These are phyloP conservation scores for Ascochyta clinopodiicola DNA, from an alignment of 2,329 filamentous ascomycete genomes.

Conservation along the genomic window DNA sequence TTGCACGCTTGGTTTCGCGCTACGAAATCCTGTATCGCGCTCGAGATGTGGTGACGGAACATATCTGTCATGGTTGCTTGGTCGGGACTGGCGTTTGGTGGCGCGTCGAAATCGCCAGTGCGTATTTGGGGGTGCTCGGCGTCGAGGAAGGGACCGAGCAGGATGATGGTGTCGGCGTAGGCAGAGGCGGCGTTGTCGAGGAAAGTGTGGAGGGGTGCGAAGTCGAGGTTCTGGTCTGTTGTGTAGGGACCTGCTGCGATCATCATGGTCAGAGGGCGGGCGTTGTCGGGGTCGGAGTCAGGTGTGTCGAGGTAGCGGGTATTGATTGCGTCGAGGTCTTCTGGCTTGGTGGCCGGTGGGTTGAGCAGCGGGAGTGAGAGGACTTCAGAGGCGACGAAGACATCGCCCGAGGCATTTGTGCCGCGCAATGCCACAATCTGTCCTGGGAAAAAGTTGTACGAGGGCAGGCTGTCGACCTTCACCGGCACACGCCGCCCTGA, in stretches of 20 bases:
- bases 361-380: constrained; percentile 77
- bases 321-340: constrained; percentile 71
- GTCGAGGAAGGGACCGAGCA: constrained; percentile 89
- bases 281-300: constrained; percentile 56
- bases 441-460: constrained; percentile 88
- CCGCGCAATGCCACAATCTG: constrained; percentile 89
- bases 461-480: constrained; percentile 71
- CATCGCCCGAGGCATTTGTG: constrained; percentile 83
- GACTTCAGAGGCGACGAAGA: constrained; percentile 80
- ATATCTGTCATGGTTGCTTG: constrained; percentile 80
- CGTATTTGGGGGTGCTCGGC: constrained; percentile 88
- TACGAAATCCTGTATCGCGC: constrained; percentile 73
- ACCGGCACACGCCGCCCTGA: constrained; percentile 82
- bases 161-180: constrained; percentile 78
- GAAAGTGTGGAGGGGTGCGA: constrained; percentile 82
- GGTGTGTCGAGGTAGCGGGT: constrained; percentile 70
- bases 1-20: constrained; percentile 76
- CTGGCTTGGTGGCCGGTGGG: constrained; percentile 72
- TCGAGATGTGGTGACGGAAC: constrained; percentile 81
- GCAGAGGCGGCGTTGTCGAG: constrained; percentile 77
- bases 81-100: constrained; percentile 63
- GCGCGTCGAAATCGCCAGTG: constrained; percentile 54
- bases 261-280: constrained; percentile 75
- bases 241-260: constrained; percentile 90
- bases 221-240: constrained; percentile 88